Base-by-base conservation (phyloP, 495 filamentous ascomycete genomes). In the Xylaria intraflava region DNA sequence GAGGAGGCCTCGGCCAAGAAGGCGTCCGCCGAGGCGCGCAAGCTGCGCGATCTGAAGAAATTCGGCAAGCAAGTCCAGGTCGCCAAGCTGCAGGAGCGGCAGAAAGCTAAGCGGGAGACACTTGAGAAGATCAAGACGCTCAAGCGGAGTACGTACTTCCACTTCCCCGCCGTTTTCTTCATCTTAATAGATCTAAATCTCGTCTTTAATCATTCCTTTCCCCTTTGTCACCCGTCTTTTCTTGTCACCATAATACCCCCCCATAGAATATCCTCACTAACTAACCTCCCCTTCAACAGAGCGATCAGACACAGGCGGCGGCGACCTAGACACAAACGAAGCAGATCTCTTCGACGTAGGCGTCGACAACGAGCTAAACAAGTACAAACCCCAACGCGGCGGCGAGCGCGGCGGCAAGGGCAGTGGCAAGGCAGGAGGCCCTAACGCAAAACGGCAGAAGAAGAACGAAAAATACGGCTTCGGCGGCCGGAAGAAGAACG, bases 1-100 rank as follows among this genome's bases (percentile, higher is more conserved):
- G 92, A 96, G 58, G 90, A 92, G 68, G 93, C 92, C 9, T 88
- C 91, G 27, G 73, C 78, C 46, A 95, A 93, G 79, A 96, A 95
- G 79, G 92, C 94, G 2, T 80, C 89, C 6, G 83, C 85, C 17
- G 93, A 98, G 69, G 93, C 93, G 23, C 82, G 89, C 66, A 87
- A 87, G 73, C 90, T 88, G 77, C 78, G 93, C 53, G 93, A 98
- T 72, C 75, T 96, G 58, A 97, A 95, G 84, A 97, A 96, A 73
- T 98, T 97, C 72, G 93, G 93, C 58, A 98, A 98, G 76, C 88
- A 95, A 74, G 93, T 97, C 55, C 93, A 98, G 78, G 83, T 95
- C 57, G 90, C 89, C 56, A 96, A 95, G 79, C 68, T 92, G 73
- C 91, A 95, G 72, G 92, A 97, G 78, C 72, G 93, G 23, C 82